Base-by-base conservation (phyloP, 805 yeast genomes). In the Kurtzmaniella fragi region DNA sequence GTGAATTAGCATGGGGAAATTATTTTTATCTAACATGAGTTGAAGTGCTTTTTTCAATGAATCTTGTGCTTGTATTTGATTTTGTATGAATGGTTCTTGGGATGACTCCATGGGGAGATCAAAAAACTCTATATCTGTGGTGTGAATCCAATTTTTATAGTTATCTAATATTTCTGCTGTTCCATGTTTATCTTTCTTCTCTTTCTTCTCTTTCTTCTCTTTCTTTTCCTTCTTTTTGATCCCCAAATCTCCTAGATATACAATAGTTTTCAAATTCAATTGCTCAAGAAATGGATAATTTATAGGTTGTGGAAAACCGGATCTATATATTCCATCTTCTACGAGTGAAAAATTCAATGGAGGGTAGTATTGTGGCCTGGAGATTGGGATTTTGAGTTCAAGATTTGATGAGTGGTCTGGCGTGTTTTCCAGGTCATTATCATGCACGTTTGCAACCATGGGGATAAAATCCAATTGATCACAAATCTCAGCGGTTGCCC, bases 291-390 rank as follows among this genome's bases (percentile, higher is more conserved):
- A 93, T n/a, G 82, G 77, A 52, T 80, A 87, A 62, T 89, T 91
- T 46, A 80, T 75, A 0, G 87, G 84, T 68, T 88, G 85, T 1
- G 99, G 99, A 54, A 90, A 95, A 1, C 99, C 99, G 1, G 95
- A 82, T 14, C 99, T 67, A 58, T 90, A 91, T 10, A 91, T 77
- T 5, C 85, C 81, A 41, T 87, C 89, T 43, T 86, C 96, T 2
- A 93, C 96, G 16, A 87, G 76, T 1, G 95, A 77, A 53, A 91
- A 91, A 59, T 88, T 90, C 48, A 93, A 70, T 1, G 99, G 99
- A 4, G 99, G 99, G 1, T 90, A 95, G 36, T 57, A 57, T 37
- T 47, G 54, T 6, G 52, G 52, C 26, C 45, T 47, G 13, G 52
- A 49, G 23, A 37, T 32, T 12, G 39, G 34, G 16, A 41, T 39